These are phyloP conservation scores for Phoenix dactylifera DNA, from an alignment of 176 grass and related monocot species.

Conservation along the genomic window DNA sequence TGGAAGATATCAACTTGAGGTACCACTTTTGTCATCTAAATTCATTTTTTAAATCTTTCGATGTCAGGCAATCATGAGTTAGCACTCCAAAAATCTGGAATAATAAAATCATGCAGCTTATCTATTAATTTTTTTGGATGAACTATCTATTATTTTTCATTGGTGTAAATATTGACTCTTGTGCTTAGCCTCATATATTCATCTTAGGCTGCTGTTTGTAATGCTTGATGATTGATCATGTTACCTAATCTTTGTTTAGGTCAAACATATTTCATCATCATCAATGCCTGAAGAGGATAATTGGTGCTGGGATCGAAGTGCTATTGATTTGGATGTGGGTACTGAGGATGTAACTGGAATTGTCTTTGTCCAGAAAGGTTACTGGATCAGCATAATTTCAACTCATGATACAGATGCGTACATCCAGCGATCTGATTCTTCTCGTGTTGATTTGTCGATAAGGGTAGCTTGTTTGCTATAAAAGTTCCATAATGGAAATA, in stretches of 20 bases:
- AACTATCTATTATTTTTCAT: too few relatives aligned
- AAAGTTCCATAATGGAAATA: too few relatives aligned
- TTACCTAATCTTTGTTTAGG: conserved; percentile 14
- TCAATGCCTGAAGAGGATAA: conserved; percentile 36
- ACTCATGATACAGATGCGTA: conserved; percentile 77
- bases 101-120: too few relatives aligned
- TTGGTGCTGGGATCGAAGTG: conserved; percentile 84
- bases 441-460: conserved; percentile 65
- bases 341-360: conserved; percentile 68
- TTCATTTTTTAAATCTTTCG: too few relatives aligned
- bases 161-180: too few relatives aligned
- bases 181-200: too few relatives aligned
- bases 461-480: conserved; percentile 32
- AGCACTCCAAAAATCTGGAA: too few relatives aligned
- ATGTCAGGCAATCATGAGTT: too few relatives aligned
- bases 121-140: too few relatives aligned
- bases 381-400: conserved; percentile 73
- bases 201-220: too few relatives aligned
- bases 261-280: conserved; percentile 36
- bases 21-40: conserved; percentile 10
- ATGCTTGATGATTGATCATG: too few relatives aligned
- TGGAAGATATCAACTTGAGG: conserved; percentile 86
- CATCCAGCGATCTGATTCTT: conserved; percentile 65
- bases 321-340: conserved; percentile 62
- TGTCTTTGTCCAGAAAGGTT: conserved; percentile 85